phyloP scores from a whole-genome alignment of 2,329 filamentous ascomycete genomes.

The Septoria linicola region DNA sequence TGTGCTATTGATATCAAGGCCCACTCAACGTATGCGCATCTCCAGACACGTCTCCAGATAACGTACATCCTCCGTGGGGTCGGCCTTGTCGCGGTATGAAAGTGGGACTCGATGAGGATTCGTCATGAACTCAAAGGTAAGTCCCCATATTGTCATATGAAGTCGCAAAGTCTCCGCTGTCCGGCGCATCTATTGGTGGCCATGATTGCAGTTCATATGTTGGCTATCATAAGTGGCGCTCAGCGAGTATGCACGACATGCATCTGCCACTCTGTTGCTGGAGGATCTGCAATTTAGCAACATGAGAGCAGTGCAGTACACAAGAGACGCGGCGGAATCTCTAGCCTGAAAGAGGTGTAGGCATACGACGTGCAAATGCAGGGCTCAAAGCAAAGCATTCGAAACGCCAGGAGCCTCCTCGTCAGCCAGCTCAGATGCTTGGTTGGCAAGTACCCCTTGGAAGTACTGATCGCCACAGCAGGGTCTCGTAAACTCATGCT shows the following conservation, averaged over 20 bases:
- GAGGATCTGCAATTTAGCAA: not conserved
- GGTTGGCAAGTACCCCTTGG: too few species aligned
- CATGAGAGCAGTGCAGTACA: not conserved
- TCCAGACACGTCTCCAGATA: constrained; percentile 7
- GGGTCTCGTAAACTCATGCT: too few species aligned
- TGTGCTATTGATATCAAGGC: constrained; percentile 11
- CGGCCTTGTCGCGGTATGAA: constrained; percentile 12
- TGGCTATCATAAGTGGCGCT: constrained; percentile 4
- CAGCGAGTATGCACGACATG: too few species aligned
- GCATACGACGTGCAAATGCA: not conserved
- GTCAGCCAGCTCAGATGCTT: too few species aligned
- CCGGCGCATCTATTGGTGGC: not conserved
- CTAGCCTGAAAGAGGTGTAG: not conserved
- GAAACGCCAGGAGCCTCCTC: constrained; percentile 1
- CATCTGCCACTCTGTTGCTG: not conserved
- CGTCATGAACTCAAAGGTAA: constrained; percentile 1
- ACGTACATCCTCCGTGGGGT: constrained; percentile 18
- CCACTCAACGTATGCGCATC: constrained; percentile 1
- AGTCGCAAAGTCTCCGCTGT: not conserved
- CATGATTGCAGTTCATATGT: not conserved
- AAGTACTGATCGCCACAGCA: not conserved
- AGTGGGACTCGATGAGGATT: constrained; percentile 4
- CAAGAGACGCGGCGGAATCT: not conserved
- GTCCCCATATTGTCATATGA: constrained; percentile 2
- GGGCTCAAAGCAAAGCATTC: constrained; percentile 6